phyloP scores from a whole-genome alignment of 1,284 basidiomycete genomes.

The Schizophyllum commune region DNA sequence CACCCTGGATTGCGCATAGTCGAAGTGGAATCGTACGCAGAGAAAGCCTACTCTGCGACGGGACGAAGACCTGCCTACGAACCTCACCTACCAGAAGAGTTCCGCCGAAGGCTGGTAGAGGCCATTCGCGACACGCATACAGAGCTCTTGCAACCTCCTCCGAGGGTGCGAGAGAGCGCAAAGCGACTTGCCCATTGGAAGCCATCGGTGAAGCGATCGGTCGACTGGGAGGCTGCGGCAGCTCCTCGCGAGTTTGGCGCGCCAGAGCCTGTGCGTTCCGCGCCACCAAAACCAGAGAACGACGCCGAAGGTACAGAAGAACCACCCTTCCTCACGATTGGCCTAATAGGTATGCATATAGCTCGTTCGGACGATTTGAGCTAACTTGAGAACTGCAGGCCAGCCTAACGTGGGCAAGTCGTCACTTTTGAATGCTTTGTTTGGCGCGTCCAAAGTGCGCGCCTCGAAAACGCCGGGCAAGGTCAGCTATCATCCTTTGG shows the following conservation, averaged over 20 bases:
- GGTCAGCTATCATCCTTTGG: slow-evolving; percentile 27
- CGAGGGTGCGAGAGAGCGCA: slow-evolving; percentile 42
- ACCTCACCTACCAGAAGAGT: slow-evolving; percentile 58
- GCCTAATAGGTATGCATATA: slow-evolving; percentile 59
- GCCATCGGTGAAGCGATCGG: slow-evolving; percentile 49
- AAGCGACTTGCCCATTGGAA: slow-evolving; percentile 58
- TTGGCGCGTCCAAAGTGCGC: slow-evolving; percentile 75
- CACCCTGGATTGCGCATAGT: slow-evolving; percentile 59
- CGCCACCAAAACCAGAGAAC: slow-evolving; percentile 28
- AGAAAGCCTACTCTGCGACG: slow-evolving; percentile 31
- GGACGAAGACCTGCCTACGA: slow-evolving; percentile 38
- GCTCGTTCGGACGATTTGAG: background rate
- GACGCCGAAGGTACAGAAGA: slow-evolving; percentile 30
- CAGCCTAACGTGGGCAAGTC: slow-evolving; percentile 95
- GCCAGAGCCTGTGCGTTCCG: slow-evolving; percentile 28
- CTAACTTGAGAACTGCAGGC: slow-evolving; percentile 32
- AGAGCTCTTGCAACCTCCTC: slow-evolving; percentile 65
- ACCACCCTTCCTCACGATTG: slow-evolving; percentile 68
- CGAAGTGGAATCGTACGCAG: slow-evolving; percentile 65
- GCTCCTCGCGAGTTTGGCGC: background rate
- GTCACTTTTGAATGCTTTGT: slow-evolving; percentile 83
- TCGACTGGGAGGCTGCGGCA: slow-evolving; percentile 61
- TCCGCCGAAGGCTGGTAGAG: slow-evolving; percentile 54
- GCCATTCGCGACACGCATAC: slow-evolving; percentile 64
- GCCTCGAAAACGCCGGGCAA: slow-evolving; percentile 91